phyloP scores from a whole-genome alignment of 345 rosid species.

The Iberis pinnata region DNA sequence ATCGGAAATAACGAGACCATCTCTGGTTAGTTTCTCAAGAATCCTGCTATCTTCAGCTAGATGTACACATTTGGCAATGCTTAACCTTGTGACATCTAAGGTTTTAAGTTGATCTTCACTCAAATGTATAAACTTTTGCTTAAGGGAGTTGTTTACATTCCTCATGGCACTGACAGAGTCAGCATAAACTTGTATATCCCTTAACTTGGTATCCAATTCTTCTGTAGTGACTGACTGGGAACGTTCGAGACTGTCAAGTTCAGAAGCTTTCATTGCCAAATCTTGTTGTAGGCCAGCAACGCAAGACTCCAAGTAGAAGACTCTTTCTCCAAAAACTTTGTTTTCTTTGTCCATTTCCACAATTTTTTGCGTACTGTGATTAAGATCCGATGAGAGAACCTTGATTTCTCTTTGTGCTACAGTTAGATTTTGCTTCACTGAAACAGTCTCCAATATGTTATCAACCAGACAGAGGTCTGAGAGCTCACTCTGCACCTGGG shows the following conservation, averaged over 20 bases:
- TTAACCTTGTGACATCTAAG: constrained; percentile 31
- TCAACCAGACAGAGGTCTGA: constrained; percentile 37
- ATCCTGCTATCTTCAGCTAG: constrained; percentile 29
- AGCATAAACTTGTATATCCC: constrained; percentile 35
- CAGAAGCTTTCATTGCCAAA: constrained; percentile 42
- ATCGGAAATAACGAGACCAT: constrained; percentile 33
- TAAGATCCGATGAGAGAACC: constrained; percentile 34
- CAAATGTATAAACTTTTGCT: constrained; percentile 25
- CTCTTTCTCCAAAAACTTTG: constrained; percentile 35
- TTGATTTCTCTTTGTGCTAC: constrained; percentile 32
- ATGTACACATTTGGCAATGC: constrained; percentile 32
- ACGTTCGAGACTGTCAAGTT: constrained; percentile 40
- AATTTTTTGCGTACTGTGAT: constrained; percentile 25
- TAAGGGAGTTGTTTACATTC: constrained; percentile 39
- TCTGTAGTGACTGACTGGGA: constrained; percentile 38
- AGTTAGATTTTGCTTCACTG: constrained; percentile 31
- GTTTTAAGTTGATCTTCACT: constrained; percentile 31
- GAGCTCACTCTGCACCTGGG: constrained; percentile 45
- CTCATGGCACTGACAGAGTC: constrained; percentile 31
- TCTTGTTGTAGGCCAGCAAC: constrained; percentile 44
- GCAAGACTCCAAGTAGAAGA: constrained; percentile 41
- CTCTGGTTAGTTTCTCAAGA: constrained; percentile 38
- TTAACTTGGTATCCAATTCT: constrained; percentile 39
- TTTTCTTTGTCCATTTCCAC: constrained; percentile 36
- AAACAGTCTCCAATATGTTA: constrained; percentile 30